phyloP scores from a whole-genome alignment of 2,329 filamentous ascomycete species.

The Hymenoscyphus fructigenus region DNA sequence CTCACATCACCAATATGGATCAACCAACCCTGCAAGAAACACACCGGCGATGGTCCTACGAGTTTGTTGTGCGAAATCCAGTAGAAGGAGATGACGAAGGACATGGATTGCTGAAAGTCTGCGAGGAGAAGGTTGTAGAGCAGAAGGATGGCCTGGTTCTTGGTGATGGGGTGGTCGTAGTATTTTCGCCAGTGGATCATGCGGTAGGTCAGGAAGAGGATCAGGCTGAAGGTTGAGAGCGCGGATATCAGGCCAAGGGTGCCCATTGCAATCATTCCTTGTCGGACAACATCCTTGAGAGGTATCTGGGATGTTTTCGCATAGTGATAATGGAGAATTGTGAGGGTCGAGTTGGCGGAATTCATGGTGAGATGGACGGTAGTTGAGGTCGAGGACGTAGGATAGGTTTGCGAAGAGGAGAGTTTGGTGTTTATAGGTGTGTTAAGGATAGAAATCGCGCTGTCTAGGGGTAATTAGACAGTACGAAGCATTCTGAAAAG shows the following conservation, averaged over 20 bases:
- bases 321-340: too few relatives aligned
- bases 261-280: not conserved
- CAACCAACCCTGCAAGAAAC: not conserved
- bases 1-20: conserved; percentile 16
- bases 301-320: too few relatives aligned
- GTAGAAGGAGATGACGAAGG: conserved; percentile 17
- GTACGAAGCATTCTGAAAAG: too few relatives aligned
- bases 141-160: conserved; percentile 15
- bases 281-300: too few relatives aligned
- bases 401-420: too few relatives aligned
- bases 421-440: too few relatives aligned
- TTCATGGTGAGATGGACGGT: too few relatives aligned
- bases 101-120: conserved; percentile 16
- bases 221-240: conserved; percentile 7
- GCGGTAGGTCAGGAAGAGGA: conserved; percentile 13
- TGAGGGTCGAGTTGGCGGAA: too few relatives aligned
- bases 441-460: too few relatives aligned
- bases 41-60: conserved; percentile 14
- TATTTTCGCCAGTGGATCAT: conserved; percentile 12
- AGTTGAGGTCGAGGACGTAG: too few relatives aligned
- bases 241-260: conserved; percentile 8
- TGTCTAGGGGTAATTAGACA: too few relatives aligned
- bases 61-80: conserved; percentile 14
- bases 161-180: not conserved
- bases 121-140: conserved; percentile 22